Percentiles rank a stretch among this genome's conserved stretches.
phyloP scores from a whole-genome alignment of 129 eudicot species.

The Tagetes erecta region DNA sequence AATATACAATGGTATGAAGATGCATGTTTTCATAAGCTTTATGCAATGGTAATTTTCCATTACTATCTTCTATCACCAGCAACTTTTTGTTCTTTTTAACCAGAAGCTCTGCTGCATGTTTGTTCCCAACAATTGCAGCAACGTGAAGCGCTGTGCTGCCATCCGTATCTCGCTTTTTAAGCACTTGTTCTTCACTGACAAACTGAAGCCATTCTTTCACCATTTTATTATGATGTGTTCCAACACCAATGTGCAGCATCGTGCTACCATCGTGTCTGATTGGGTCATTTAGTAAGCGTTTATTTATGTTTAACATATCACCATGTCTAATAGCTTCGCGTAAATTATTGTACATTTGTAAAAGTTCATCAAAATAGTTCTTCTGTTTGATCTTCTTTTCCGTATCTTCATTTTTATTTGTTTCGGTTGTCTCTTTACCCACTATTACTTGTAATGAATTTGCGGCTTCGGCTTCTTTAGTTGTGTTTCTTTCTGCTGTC shows the following conservation, averaged over 20 bases:
- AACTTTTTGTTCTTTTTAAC: background rate
- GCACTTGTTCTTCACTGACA: background rate
- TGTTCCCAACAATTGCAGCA: conserved; percentile 24
- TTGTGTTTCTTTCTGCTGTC: background rate
- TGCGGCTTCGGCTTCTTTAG: no score
- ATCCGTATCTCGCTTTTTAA: background rate
- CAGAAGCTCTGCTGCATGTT: background rate
- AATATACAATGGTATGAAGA: conserved; percentile 13
- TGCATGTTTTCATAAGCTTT: conserved; percentile 20
- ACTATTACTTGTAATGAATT: no score
- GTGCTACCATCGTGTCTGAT: conserved; percentile 5
- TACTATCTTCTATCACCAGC: background rate
- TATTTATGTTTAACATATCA: background rate
- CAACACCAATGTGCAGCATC: conserved; percentile 14
- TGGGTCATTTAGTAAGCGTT: background rate
- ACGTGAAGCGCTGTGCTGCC: conserved; percentile 23
- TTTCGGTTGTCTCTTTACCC: no score
- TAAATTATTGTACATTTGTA: no score
- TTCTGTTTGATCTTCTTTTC: no score
- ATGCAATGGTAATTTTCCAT: background rate
- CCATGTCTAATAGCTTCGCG: no score
- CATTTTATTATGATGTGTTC: background rate
- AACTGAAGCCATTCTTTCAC: background rate
- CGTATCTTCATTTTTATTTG: no score
- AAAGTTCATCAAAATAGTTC: no score